Evolutionary conservation across 345 rosid species (phyloP), one percentile per base, ranked within the genome.

Genomic region (Arabis hirsuta): DNA sequence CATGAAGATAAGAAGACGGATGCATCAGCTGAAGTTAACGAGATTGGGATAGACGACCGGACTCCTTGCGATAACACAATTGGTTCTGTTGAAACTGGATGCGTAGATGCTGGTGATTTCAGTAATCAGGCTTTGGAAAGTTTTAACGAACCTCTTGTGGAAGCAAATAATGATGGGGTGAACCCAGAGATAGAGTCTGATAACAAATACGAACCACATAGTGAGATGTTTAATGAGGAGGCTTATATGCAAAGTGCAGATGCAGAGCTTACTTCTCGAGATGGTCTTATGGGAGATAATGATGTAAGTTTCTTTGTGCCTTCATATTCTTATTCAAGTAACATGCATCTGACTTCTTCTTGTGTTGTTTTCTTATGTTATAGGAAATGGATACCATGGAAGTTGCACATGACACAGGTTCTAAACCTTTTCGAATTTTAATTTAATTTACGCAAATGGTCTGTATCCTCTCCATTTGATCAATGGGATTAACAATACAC

Each of bases 391-490:
- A 79, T 61, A 77, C 79, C 62, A 61, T 66, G 55, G 77, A 73
- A 54, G 63, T 77, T 48, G 82, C 76, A 69, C 84, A 96, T 77
- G 95, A 96, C 78, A 96, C 99, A 90, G 99, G 99, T 96, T 80
- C 52, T 29, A 5, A 62, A 56, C 70, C 56, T 72, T 71, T 58
- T 34, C 36, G 4, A 62, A 47, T 70, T 44, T 58, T 36, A 42
- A 34, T 58, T 62, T 36, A 32, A 2, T n/a, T 65, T 52, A 9
- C 26, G 4, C 29, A 51, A 16, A 65, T 72, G 36, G 7, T 72
- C 13, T 77, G 45, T 65, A 45, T 52, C 22, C 60, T 60, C 50
- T 38, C 27, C 12, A 36, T 62, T 41, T 47, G 27, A 46, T 76
- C 61, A 69, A 38, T 62, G 45, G 41, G 65, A 7, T 26, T 44